Evolutionary conservation across 2,329 filamentous ascomycete genomes (phyloP).

Genomic region (Ascochyta rabiei): DNA sequence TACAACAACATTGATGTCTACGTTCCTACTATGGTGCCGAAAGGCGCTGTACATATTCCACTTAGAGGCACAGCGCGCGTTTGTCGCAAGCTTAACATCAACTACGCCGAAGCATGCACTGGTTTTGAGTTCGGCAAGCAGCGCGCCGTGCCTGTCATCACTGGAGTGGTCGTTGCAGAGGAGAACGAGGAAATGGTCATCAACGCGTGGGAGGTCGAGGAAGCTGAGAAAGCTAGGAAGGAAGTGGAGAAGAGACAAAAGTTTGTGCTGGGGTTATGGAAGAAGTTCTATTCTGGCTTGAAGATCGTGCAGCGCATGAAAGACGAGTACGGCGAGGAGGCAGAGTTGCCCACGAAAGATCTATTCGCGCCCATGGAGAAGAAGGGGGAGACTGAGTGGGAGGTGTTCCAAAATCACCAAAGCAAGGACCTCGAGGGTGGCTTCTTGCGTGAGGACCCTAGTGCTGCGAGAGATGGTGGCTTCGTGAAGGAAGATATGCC

Average conservation of each 20-base stretch:
- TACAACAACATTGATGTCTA: slow-evolving; percentile 98
- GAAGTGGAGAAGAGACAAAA: slow-evolving; percentile 84
- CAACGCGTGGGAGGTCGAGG: slow-evolving; percentile 74
- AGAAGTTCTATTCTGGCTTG: slow-evolving; percentile 84
- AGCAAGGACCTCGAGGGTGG: slow-evolving; percentile 49
- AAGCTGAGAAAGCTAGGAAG: slow-evolving; percentile 75
- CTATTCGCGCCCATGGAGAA: slow-evolving; percentile 49
- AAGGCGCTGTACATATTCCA: slow-evolving; percentile 82
- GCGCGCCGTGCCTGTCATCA: slow-evolving; percentile 89
- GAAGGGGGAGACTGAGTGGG: slow-evolving; percentile 58
- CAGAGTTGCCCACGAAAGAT: slow-evolving; percentile 65
- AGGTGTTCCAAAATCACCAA: slow-evolving; percentile 34
- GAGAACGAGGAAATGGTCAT: slow-evolving; percentile 77
- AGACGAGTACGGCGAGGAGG: slow-evolving; percentile 41
- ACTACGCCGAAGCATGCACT: slow-evolving; percentile 92
- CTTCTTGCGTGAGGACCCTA: slow-evolving; percentile 45
- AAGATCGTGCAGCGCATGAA: slow-evolving; percentile 65
- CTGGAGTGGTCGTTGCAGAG: slow-evolving; percentile 84
- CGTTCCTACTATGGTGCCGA: slow-evolving; percentile 88
- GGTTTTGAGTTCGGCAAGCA: slow-evolving; percentile 96
- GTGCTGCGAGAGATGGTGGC: slow-evolving; percentile 17
- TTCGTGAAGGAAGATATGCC: slow-evolving; percentile 21
- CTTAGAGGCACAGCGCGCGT: slow-evolving; percentile 77
- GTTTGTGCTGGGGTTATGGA: slow-evolving; percentile 76
- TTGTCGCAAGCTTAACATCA: slow-evolving; percentile 82